Evolutionary conservation across 495 filamentous ascomycete genomes (phyloP), one percentile per base, ranked within the genome.

Genomic region (Penicillium arizonense): DNA sequence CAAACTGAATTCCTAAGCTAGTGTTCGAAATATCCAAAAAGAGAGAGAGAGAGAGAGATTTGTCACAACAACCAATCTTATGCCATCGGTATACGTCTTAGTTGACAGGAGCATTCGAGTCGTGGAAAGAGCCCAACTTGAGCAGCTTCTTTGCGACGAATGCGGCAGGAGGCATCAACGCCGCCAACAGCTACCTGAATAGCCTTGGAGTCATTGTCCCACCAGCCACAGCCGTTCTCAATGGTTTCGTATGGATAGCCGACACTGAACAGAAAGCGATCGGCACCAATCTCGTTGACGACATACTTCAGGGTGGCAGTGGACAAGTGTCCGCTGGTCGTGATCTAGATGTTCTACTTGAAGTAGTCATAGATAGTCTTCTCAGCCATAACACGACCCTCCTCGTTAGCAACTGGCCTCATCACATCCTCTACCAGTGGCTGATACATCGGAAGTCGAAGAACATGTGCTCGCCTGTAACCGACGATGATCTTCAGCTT

Each of bases 401-500:
- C 43, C 35, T 58, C 53, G 13, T 53, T 14, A 9, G 53, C 62
- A 7, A 70, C 56, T 5, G 65, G 58, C 3, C 71, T 53, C 28
- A 70, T 64, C 47, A 74, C 69, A 30, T 68, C 58, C 8, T 70
- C 55, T 9, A 64, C 79, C 79, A 82, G 64, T 82, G 79, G 32
- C 71, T 52, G 26, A 77, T 75, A 7, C 80, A 69, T 52, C 77
- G 75, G 18, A 85, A 59, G 63, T 81, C 77, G 49, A 80, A 82
- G 2, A 81, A 80, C 9, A 83, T 62, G 53, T 75, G 70, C 64
- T 86, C 80, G 11, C 82, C 81, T 57, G 59, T 86, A 81, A 2
- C 81, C 78, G 32, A 85, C 61, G 40, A 85, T 72, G n/a, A 84
- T 64, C 57, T 83, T 80, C 18, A 82, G 51, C 5, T 63, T 69